phyloP scores from a whole-genome alignment of 2,329 filamentous ascomycete genomes.

The Aspergillus pseudoterreus region DNA sequence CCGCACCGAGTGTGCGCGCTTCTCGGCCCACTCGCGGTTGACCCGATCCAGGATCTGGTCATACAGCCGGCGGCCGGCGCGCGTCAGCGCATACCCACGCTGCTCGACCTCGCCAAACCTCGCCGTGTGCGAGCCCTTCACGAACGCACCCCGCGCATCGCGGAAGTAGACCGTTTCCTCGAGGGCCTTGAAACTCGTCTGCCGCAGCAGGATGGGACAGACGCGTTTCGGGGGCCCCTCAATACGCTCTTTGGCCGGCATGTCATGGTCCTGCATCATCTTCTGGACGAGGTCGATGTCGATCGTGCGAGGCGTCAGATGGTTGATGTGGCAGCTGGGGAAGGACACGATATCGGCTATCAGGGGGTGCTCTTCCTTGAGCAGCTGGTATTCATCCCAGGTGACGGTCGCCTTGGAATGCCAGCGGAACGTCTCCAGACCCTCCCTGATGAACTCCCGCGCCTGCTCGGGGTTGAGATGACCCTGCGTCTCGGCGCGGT shows the following conservation, averaged over 20 bases:
- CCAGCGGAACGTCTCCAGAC: constrained; percentile 49
- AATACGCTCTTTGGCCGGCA: constrained; percentile 48
- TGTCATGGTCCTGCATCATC: constrained; percentile 39
- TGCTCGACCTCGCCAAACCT: constrained; percentile 55
- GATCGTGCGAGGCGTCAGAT: constrained; percentile 51
- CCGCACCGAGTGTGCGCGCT: background rate
- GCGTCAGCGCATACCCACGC: constrained; percentile 49
- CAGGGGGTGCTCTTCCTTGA: constrained; percentile 46
- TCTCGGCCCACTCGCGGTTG: constrained; percentile 13
- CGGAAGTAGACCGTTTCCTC: constrained; percentile 47
- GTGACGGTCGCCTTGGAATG: constrained; percentile 40
- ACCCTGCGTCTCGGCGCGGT: constrained; percentile 29
- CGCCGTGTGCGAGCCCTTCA: constrained; percentile 45
- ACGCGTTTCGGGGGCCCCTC: constrained; percentile 48
- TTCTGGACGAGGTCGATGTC: constrained; percentile 47
- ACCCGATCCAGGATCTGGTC: constrained; percentile 39
- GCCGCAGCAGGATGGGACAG: constrained; percentile 49
- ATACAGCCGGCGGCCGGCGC: constrained; percentile 44
- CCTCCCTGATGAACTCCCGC: constrained; percentile 41
- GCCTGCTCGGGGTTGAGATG: constrained; percentile 28
- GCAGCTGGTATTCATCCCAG: constrained; percentile 38
- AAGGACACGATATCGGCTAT: constrained; percentile 48
- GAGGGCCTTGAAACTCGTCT: constrained; percentile 53
- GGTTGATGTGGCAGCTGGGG: constrained; percentile 50
- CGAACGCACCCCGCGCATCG: constrained; percentile 10